Base-by-base conservation (phyloP, 805 yeast species). In the Millerozyma acaciae region DNA sequence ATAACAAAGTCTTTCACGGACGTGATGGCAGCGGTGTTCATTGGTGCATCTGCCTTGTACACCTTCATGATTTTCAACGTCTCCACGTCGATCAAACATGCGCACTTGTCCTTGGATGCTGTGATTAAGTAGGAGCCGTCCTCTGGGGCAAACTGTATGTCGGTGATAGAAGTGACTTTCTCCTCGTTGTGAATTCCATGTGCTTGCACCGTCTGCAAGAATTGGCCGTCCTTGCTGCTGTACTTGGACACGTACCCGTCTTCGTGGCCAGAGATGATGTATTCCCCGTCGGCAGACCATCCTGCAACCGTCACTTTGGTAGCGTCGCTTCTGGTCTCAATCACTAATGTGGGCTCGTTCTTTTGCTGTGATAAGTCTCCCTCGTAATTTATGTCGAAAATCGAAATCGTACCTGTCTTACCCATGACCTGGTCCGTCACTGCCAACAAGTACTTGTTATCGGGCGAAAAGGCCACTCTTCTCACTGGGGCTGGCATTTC, bases 371-470 rank as follows among this genome's bases (percentile, higher is more conserved):
- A 40, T 57, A 60, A 42, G 12, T 62, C 53, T 7, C 35, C 39
- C 29, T 72, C 70, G 42, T 75, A 61, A 53, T 74, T 75, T 36
- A 90, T 58, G 30, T 77, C 71, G 57, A 70, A 88, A 18, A 89
- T 68, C 38, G 76, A 64, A 35, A 93, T 76, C 26, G 86, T 73
- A 57, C 97, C 96, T 34, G 68, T 70, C 57, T 76, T 76, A 32
- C 95, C 95, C 96, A 90, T 88, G 47, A 86, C 95, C 53, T 84
- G 85, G 60, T 89, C 97, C 22, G 93, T 78, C 23, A 93, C 79
- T 10, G 84, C 81, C 47, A 88, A 70, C 37, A 87, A 66, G 59
- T 72, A 73, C 37, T 68, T 62, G 45, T 81, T 82, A 48, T 79
- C 80, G 34, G 90, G 85, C 23, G 83, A 75, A 51, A 93, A 85